Conservation (phyloP, 331 rosid species). For the Prunus yedoensis region DNA sequence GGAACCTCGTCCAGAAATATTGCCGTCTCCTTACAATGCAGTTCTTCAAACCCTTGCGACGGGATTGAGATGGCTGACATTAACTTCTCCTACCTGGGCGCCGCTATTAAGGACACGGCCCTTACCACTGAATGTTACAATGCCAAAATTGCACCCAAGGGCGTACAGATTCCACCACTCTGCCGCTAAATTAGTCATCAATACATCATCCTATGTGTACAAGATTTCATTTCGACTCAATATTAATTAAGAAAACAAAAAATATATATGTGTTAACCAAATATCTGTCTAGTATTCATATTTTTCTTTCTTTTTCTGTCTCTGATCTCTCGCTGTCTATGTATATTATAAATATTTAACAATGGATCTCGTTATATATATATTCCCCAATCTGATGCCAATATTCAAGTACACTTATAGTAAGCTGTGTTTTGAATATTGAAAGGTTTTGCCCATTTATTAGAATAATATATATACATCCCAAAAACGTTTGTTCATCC, state of each 20-base stretch:
- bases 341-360: too few species aligned
- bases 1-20: constrained; percentile 45
- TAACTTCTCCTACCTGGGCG: constrained; percentile 32
- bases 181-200: neutral
- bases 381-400: too few species aligned
- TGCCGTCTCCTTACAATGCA: constrained; percentile 55
- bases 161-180: constrained; percentile 17
- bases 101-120: neutral
- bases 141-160: constrained; percentile 21
- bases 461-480: too few species aligned
- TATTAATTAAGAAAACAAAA: neutral
- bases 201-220: neutral
- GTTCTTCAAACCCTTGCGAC: constrained; percentile 44
- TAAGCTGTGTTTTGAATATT: too few species aligned
- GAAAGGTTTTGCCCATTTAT: too few species aligned
- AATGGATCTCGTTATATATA: too few species aligned
- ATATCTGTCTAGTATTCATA: too few species aligned
- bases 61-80: constrained; percentile 42
- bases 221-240: neutral
- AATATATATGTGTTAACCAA: too few species aligned
- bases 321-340: too few species aligned
- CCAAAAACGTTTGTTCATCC: too few species aligned
- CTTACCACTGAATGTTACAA: constrained; percentile 23
- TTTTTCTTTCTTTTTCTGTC: too few species aligned
- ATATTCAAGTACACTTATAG: too few species aligned